A percentile compares a stretch with the other conserved stretches of the same genome.
These are phyloP conservation scores for Xylaria sp. DNA, from an alignment of 2,329 filamentous ascomycete species.

Conservation along the genomic window DNA sequence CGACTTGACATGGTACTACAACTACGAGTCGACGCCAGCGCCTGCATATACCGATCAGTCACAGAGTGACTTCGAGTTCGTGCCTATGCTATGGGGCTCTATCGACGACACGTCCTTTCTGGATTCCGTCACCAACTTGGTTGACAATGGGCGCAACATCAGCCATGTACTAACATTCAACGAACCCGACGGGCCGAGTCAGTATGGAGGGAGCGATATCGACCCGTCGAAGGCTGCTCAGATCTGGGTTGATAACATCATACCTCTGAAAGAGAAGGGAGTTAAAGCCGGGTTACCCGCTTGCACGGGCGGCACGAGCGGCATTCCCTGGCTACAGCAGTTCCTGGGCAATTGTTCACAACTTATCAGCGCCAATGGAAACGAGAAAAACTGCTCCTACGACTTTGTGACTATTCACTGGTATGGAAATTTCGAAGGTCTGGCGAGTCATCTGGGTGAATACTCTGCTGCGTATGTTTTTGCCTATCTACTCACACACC, in stretches of 20 bases:
- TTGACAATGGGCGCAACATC: conserved; percentile 67
- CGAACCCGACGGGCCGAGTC: conserved; percentile 73
- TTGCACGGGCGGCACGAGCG: conserved; percentile 70
- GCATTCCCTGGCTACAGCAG: conserved; percentile 73
- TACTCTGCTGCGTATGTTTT: conserved; percentile 58
- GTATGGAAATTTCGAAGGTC: conserved; percentile 76
- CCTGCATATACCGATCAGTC: conserved; percentile 59
- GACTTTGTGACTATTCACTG: conserved; percentile 74
- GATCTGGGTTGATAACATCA: conserved; percentile 77
- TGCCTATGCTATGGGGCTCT: conserved; percentile 83
- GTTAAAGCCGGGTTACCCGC: conserved; percentile 77
- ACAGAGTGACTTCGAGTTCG: conserved; percentile 74
- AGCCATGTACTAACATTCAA: conserved; percentile 80
- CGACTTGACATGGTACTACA: conserved; percentile 86
- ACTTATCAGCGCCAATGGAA: conserved; percentile 60
- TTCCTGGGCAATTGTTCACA: conserved; percentile 73
- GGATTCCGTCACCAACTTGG: conserved; percentile 65
- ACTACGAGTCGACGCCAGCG: conserved; percentile 72
- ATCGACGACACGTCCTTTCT: conserved; percentile 70
- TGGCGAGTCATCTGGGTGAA: conserved; percentile 74
- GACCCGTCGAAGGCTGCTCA: conserved; percentile 69
- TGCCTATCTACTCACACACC: background rate
- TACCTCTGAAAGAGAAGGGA: conserved; percentile 72
- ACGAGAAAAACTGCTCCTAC: conserved; percentile 66
- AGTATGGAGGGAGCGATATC: conserved; percentile 72